Evolutionary conservation across 768 basidiomycete genomes (phyloP).

Genomic region (Leccinum sublutescens): DNA sequence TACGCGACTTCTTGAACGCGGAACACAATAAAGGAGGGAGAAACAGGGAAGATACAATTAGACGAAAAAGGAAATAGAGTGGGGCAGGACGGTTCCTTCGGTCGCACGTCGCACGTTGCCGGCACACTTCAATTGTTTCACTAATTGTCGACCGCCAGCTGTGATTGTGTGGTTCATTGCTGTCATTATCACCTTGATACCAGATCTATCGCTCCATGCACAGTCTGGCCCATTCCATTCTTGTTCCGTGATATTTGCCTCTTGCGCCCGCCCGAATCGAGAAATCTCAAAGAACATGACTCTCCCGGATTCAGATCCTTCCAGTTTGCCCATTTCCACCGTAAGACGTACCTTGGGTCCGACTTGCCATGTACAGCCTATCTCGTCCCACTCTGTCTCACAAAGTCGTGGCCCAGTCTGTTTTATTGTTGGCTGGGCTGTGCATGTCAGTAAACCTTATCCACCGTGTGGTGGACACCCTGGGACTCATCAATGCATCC

Average conservation of each 20-base stretch:
- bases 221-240: conserved; percentile 6
- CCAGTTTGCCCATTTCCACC: conserved; percentile 3
- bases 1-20: conserved; percentile 25
- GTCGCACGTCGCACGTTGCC: conserved; percentile 27
- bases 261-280: conserved; percentile 29
- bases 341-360: conserved; percentile 6
- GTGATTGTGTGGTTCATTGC: conserved; percentile 15
- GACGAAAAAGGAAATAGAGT: conserved; percentile 33
- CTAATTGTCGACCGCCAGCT: conserved; percentile 13
- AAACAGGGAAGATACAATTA: conserved; percentile 37
- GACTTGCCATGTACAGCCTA: conserved; percentile 16
- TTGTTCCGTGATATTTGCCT: conserved; percentile 17
- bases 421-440: conserved; percentile 20
- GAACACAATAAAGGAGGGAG: conserved; percentile 35
- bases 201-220: conserved; percentile 24
- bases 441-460: conserved; percentile 24
- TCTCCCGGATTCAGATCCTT: conserved; percentile 21
- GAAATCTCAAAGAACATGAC: conserved; percentile 30
- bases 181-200: conserved; percentile 10
- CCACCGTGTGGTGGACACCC: neutral
- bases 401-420: conserved; percentile 10
- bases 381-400: conserved; percentile 2
- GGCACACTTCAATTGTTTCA: conserved; percentile 32
- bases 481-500: neutral
- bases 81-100: conserved; percentile 9